Evolutionary conservation across 2,329 filamentous ascomycete genomes (phyloP).

Genomic region (Byssochlamys sp.): DNA sequence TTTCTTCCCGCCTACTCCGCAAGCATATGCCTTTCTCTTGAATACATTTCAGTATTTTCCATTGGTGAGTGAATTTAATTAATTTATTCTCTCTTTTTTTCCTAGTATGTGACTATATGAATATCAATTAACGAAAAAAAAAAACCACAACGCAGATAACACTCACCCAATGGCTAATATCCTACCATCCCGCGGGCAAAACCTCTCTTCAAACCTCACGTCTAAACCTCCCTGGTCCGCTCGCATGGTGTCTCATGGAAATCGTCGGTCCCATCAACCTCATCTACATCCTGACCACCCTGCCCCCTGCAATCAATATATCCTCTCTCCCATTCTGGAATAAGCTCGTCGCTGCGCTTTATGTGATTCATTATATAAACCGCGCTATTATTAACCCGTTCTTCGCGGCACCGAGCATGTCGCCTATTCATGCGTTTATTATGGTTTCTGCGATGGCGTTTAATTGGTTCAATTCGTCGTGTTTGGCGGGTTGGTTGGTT

Average conservation of each 20-base stretch:
- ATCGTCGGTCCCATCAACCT: conserved; percentile 65
- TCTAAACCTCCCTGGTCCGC: conserved; percentile 78
- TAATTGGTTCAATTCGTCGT: conserved; percentile 70
- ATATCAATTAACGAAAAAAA: conserved; percentile 1
- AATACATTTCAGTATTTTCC: conserved; percentile 36
- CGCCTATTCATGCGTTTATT: conserved; percentile 67
- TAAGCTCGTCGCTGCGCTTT: conserved; percentile 28
- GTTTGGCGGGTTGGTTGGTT: conserved; percentile 68
- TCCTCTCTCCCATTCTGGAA: conserved; percentile 24
- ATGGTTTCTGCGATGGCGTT: conserved; percentile 58
- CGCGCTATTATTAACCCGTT: conserved; percentile 75
- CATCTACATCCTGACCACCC: conserved; percentile 65
- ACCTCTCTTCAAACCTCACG: conserved; percentile 59
- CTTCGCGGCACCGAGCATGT: conserved; percentile 77
- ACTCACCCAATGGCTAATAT: conserved; percentile 62
- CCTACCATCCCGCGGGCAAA: conserved; percentile 87
- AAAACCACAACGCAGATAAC: conserved; percentile 47
- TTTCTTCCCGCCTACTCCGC: conserved; percentile 31
- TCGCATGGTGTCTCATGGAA: conserved; percentile 87
- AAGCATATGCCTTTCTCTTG: conserved; percentile 26
- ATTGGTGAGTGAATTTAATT: conserved; percentile 21
- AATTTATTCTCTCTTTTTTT: no score
- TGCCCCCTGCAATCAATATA: conserved; percentile 43
- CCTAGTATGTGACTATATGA: no score
- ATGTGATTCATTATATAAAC: conserved; percentile 81